phyloP scores from a whole-genome alignment of 352 stramenopile species.

The Aphanomyces astaci region DNA sequence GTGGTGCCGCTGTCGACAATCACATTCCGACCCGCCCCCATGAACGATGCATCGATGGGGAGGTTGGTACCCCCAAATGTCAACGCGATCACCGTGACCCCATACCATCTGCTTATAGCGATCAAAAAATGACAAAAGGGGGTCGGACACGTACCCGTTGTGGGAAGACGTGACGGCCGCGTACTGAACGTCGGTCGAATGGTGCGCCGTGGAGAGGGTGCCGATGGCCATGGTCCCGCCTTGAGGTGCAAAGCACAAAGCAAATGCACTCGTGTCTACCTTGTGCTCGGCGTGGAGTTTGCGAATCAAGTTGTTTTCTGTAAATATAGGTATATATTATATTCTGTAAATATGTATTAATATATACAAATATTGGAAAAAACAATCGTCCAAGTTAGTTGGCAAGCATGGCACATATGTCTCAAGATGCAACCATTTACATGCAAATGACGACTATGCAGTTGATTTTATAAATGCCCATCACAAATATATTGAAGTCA shows the following conservation, averaged over 20 bases:
- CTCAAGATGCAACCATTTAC: too few relatives aligned
- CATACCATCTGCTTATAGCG: conserved; percentile 39
- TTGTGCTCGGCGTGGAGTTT: conserved; percentile 49
- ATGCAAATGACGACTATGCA: too few relatives aligned
- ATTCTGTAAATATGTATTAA: too few relatives aligned
- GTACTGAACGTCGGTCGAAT: conserved; percentile 52
- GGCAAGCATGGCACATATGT: too few relatives aligned
- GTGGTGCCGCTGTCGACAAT: conserved; percentile 86
- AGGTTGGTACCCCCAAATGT: conserved; percentile 46
- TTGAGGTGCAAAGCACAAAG: conserved; percentile 61
- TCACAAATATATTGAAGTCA: too few relatives aligned
- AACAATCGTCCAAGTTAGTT: too few relatives aligned
- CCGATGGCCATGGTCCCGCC: conserved; percentile 74
- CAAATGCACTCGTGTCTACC: conserved; percentile 58
- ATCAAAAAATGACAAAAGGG: not conserved
- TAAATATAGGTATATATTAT: too few relatives aligned
- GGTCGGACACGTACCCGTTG: conserved; percentile 24
- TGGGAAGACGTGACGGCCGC: conserved; percentile 41
- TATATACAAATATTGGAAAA: too few relatives aligned
- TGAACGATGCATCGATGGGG: conserved; percentile 28
- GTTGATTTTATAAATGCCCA: too few relatives aligned
- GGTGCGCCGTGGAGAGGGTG: conserved; percentile 67
- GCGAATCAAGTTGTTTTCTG: conserved; percentile 56
- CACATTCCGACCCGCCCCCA: conserved; percentile 59
- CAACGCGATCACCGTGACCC: conserved; percentile 68